These are phyloP conservation scores for Sambucus nigra DNA, from an alignment of 129 eudicot species.

Conservation along the genomic window DNA sequence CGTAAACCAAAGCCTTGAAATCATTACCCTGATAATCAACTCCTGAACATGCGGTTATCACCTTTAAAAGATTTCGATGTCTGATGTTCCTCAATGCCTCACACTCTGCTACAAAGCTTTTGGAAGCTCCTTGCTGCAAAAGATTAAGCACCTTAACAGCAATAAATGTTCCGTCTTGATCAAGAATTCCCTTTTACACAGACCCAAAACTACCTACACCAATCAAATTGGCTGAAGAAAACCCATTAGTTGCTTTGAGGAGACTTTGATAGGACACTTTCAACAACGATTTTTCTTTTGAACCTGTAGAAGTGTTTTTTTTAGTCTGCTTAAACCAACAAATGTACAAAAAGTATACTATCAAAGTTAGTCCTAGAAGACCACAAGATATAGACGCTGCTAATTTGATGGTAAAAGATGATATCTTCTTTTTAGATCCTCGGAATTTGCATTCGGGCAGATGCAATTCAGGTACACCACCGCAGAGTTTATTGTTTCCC, in stretches of 20 bases:
- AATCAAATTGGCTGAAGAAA: constrained; percentile 14
- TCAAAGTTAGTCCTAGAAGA: background rate
- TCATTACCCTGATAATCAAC: constrained; percentile 16
- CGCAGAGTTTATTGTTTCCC: constrained; percentile 11
- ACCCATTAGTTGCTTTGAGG: constrained; percentile 12
- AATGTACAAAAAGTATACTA: background rate
- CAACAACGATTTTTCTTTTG: background rate
- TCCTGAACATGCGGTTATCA: constrained; percentile 17
- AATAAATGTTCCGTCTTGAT: background rate
- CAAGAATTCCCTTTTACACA: constrained; percentile 17
- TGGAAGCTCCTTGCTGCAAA: constrained; percentile 12
- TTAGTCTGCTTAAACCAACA: background rate
- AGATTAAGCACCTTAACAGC: constrained; percentile 31
- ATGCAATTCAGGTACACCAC: constrained; percentile 2
- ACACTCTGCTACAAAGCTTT: constrained; percentile 26
- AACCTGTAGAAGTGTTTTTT: background rate
- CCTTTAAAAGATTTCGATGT: constrained; percentile 20
- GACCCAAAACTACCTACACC: constrained; percentile 18
- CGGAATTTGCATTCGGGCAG: background rate
- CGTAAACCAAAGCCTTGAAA: constrained; percentile 19
- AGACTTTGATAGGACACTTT: constrained; percentile 8
- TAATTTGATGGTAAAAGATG: background rate
- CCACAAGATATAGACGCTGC: background rate
- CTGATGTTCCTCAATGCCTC: constrained; percentile 16
- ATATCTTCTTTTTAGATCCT: background rate